Conservation (phyloP, 805 yeast species). For the Kodamaea kaohsiungensis region DNA sequence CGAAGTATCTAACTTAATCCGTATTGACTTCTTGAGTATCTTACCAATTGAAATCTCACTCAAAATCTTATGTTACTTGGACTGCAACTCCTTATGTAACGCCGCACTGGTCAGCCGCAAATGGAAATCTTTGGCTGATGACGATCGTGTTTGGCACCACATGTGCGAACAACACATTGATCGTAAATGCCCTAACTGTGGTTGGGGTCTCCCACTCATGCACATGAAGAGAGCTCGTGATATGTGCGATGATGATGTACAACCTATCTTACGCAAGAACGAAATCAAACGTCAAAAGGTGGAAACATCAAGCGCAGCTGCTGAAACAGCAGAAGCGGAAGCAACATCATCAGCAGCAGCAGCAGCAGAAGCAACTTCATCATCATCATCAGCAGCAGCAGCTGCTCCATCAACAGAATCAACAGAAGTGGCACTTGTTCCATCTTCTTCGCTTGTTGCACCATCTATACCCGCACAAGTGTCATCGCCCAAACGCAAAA, state of each 20-base stretch:
- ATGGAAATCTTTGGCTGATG: conserved; percentile 92
- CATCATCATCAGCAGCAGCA: neutral
- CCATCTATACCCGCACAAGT: neutral
- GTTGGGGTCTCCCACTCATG: conserved; percentile 97
- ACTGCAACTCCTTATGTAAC: conserved; percentile 88
- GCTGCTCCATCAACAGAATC: neutral
- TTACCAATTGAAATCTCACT: conserved; percentile 85
- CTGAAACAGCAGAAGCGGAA: conserved; percentile 3
- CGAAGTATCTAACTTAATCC: conserved; percentile 74
- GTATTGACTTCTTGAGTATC: conserved; percentile 84
- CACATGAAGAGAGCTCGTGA: conserved; percentile 79
- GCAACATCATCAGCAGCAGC: neutral
- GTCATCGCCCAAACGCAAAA: conserved; percentile 25
- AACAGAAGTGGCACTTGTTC: neutral
- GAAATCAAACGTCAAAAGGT: conserved; percentile 8
- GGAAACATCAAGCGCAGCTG: conserved; percentile 4
- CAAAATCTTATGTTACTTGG: conserved; percentile 84
- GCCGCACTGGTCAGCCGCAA: conserved; percentile 89
- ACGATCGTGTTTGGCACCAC: conserved; percentile 96
- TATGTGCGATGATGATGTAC: conserved; percentile 25
- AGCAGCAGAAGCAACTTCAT: neutral
- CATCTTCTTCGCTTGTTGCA: neutral
- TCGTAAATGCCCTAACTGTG: conserved; percentile 95
- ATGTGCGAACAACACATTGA: conserved; percentile 99
- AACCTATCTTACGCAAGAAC: conserved; percentile 11